Conservation (phyloP, 2,329 filamentous ascomycete species). For the Neophaeococcomyces mojaviensis region DNA sequence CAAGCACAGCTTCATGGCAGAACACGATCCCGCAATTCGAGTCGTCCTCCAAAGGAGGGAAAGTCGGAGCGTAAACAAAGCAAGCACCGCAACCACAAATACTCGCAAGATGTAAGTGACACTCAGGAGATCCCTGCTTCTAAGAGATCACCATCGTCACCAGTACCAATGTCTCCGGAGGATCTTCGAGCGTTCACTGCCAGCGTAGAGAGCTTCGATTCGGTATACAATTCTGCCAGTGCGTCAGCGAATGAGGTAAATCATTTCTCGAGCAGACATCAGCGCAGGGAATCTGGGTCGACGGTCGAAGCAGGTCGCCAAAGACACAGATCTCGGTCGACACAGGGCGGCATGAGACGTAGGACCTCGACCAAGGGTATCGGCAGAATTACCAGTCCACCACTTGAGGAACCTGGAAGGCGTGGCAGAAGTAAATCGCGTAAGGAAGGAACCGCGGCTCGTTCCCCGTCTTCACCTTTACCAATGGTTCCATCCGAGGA, state of each 20-base stretch:
- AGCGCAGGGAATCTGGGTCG: constrained; percentile 16
- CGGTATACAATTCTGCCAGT: constrained; percentile 39
- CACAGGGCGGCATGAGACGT: constrained; percentile 25
- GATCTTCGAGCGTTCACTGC: constrained; percentile 51
- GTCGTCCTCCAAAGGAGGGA: constrained; percentile 25
- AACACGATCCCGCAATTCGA: constrained; percentile 40
- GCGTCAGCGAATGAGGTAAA: constrained; percentile 24
- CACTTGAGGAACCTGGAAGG: constrained; percentile 29
- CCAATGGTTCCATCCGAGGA: constrained; percentile 60
- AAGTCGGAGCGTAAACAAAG: constrained; percentile 45
- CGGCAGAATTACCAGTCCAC: constrained; percentile 34
- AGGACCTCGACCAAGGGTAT: constrained; percentile 23
- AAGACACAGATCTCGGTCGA: constrained; percentile 32
- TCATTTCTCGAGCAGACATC: constrained; percentile 16
- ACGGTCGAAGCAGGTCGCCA: constrained; percentile 17
- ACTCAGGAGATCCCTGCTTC: constrained; percentile 65
- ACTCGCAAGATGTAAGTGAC: constrained; percentile 60
- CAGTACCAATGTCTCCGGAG: constrained; percentile 88
- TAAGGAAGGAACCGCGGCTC: constrained; percentile 49
- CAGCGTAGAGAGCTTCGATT: constrained; percentile 41
- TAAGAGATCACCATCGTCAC: constrained; percentile 85
- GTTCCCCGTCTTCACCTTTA: constrained; percentile 74
- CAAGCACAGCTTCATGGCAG: constrained; percentile 60
- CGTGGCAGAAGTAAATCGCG: constrained; percentile 58
- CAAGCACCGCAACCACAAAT: constrained; percentile 41